Evolutionary conservation across 2,329 filamentous ascomycete species (phyloP).

Genomic region (Plenodomus lindquistii): DNA sequence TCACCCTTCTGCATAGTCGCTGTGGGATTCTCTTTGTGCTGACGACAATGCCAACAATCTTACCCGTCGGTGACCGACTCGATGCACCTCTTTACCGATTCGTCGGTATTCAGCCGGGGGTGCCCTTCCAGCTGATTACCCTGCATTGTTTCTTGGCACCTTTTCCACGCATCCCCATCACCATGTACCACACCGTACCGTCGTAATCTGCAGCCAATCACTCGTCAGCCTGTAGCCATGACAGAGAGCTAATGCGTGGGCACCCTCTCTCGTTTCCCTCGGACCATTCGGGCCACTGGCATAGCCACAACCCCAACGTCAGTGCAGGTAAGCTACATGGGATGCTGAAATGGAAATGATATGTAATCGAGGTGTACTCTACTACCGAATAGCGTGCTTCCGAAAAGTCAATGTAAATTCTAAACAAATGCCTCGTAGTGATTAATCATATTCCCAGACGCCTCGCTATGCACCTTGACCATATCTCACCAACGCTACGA

Average conservation of each 20-base stretch:
- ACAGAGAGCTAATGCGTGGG: background rate
- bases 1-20: too few species aligned
- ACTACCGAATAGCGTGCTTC: too few species aligned
- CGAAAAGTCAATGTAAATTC: background rate
- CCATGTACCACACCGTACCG: background rate
- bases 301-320: constrained; percentile 12
- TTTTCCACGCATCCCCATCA: background rate
- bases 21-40: background rate
- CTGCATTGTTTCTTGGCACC: background rate
- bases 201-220: background rate
- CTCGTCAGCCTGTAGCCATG: background rate
- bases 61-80: too few species aligned
- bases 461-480: constrained; percentile 36
- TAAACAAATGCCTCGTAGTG: background rate
- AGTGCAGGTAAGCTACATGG: background rate
- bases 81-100: background rate
- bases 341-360: too few species aligned
- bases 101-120: background rate
- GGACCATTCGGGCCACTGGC: background rate
- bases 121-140: background rate
- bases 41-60: background rate
- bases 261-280: background rate
- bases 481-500: constrained; percentile 14
- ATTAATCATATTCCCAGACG: constrained; percentile 19
- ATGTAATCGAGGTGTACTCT: too few species aligned